Conservation (phyloP, 768 basidiomycete genomes). For the Boletus vinaceobasis region DNA sequence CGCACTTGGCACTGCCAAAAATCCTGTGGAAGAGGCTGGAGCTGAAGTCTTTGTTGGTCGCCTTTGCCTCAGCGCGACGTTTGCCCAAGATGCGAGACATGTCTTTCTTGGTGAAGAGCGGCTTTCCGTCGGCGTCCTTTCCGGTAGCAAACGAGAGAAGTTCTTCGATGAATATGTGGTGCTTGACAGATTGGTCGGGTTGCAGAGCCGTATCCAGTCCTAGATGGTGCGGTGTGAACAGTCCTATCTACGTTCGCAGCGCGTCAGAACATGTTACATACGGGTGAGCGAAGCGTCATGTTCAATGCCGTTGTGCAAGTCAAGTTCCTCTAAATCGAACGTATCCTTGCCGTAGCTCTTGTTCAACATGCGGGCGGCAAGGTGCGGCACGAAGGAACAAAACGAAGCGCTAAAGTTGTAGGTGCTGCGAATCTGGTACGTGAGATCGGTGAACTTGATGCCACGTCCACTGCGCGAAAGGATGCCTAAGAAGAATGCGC, state of each 20-base stretch:
- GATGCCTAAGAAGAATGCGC: conserved; percentile 27
- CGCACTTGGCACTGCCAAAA: conserved; percentile 71
- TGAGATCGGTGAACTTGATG: conserved; percentile 57
- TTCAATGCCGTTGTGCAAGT: conserved; percentile 62
- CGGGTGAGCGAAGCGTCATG: conserved; percentile 35
- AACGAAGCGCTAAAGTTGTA: conserved; percentile 73
- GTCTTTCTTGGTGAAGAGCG: conserved; percentile 54
- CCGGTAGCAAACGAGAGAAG: conserved; percentile 60
- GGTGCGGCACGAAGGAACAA: conserved; percentile 62
- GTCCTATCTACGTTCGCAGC: neutral
- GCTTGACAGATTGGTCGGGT: conserved; percentile 51
- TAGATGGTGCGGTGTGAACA: conserved; percentile 20
- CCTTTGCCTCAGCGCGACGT: conserved; percentile 58
- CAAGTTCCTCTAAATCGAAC: conserved; percentile 64
- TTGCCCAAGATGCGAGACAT: conserved; percentile 55
- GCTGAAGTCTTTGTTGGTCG: conserved; percentile 56
- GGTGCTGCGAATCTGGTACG: conserved; percentile 43
- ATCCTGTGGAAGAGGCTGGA: conserved; percentile 51
- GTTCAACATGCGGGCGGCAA: conserved; percentile 53
- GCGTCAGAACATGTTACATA: conserved; percentile 8
- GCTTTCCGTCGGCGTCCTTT: conserved; percentile 45
- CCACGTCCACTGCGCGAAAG: conserved; percentile 64
- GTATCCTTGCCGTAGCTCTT: conserved; percentile 54
- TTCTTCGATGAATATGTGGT: conserved; percentile 51
- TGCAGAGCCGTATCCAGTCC: conserved; percentile 51